Conservation (phyloP, 2,329 filamentous ascomycete species). For the Pseudogymnoascus sp. region DNA sequence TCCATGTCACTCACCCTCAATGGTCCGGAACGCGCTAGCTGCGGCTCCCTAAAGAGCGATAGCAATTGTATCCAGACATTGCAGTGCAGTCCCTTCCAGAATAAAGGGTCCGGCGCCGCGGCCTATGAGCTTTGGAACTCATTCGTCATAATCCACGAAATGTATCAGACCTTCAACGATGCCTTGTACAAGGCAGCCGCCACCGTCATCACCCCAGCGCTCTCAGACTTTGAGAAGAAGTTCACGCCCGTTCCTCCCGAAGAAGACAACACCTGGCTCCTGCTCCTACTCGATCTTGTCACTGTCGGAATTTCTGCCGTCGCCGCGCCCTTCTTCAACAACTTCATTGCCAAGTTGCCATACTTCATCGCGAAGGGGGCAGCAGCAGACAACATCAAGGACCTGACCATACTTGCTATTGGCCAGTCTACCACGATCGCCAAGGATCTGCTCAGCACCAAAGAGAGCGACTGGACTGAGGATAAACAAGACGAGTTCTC, state of each 20-base stretch:
- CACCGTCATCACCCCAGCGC: conserved; percentile 15
- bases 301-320: conserved; percentile 23
- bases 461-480: conserved; percentile 22
- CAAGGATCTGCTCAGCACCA: conserved; percentile 19
- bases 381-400: conserved; percentile 15
- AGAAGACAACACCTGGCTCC: conserved; percentile 21
- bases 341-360: conserved; percentile 11
- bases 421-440: conserved; percentile 23
- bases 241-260: conserved; percentile 26
- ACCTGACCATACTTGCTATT: conserved; percentile 24
- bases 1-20: background rate
- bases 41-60: background rate
- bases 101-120: conserved; percentile 16
- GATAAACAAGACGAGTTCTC: conserved; percentile 23
- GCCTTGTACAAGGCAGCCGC: conserved; percentile 17
- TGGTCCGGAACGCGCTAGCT: background rate
- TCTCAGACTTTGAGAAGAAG: conserved; percentile 21
- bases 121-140: conserved; percentile 24
- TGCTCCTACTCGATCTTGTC: conserved; percentile 27
- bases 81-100: conserved; percentile 7
- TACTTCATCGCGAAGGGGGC: conserved; percentile 12
- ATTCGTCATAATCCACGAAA: conserved; percentile 20
- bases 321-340: conserved; percentile 26
- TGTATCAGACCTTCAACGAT: conserved; percentile 15
- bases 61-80: conserved; percentile 8